Conservation (phyloP, 2,329 filamentous ascomycete genomes). For the Diaporthe ampelina region DNA sequence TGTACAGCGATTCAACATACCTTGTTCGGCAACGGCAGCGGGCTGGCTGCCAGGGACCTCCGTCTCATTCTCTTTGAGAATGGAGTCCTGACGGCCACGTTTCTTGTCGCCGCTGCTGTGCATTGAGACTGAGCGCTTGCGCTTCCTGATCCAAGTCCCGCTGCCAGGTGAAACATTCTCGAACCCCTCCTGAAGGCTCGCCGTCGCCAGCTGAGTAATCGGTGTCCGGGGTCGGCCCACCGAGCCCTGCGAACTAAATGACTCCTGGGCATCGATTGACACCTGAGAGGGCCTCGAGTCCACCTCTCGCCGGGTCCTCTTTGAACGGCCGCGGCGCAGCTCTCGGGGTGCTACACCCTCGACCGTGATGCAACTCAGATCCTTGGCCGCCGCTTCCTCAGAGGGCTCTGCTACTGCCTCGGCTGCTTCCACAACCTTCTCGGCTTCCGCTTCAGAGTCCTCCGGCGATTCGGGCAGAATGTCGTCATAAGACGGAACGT, state of each 20-base stretch:
- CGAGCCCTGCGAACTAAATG: constrained; percentile 38
- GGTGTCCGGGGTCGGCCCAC: constrained; percentile 41
- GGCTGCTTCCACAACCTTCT: not conserved
- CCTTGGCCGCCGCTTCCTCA: not conserved
- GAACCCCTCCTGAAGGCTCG: constrained; percentile 44
- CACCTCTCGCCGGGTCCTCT: constrained; percentile 13
- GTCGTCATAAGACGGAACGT: constrained; percentile 34
- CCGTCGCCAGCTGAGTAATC: constrained; percentile 30
- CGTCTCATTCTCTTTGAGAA: constrained; percentile 22
- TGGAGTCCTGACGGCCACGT: constrained; percentile 44
- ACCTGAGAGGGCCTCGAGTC: constrained; percentile 10
- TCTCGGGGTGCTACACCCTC: constrained; percentile 16
- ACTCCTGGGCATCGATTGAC: not conserved
- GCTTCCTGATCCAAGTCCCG: constrained; percentile 45
- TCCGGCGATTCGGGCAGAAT: constrained; percentile 40
- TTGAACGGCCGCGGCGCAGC: constrained; percentile 34
- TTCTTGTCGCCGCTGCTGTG: constrained; percentile 47
- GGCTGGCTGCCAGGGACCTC: constrained; percentile 46
- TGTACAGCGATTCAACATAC: not conserved
- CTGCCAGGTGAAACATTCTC: constrained; percentile 39
- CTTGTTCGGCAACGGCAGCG: constrained; percentile 14
- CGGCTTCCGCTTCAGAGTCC: not conserved
- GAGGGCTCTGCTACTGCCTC: not conserved
- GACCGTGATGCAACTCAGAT: constrained; percentile 33
- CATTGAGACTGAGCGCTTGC: constrained; percentile 48